Evolutionary conservation across 805 yeast species (phyloP).

Genomic region (Metschnikowia lunata): DNA sequence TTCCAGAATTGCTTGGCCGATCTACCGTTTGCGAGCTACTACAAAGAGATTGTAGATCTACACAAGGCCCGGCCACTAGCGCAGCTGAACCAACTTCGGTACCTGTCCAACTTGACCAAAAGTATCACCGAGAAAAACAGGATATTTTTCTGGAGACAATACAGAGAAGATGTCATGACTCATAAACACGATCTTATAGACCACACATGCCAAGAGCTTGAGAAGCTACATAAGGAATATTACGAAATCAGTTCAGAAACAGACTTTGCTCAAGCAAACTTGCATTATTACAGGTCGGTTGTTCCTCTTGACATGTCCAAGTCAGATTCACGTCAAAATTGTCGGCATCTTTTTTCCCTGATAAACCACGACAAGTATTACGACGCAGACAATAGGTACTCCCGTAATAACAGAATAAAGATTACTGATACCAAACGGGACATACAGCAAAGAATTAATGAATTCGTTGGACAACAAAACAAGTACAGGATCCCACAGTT

Average conservation of each 20-base stretch:
- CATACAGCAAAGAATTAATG: constrained; percentile 2
- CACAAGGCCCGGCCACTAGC: constrained; percentile 22
- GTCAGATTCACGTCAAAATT: constrained; percentile 11
- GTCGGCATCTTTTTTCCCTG: constrained; percentile 7
- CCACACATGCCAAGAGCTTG: constrained; percentile 25
- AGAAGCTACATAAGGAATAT: constrained; percentile 27
- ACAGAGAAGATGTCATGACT: constrained; percentile 21
- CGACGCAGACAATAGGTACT: constrained; percentile 21
- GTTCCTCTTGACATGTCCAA: constrained; percentile 13
- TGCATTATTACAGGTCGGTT: constrained; percentile 26
- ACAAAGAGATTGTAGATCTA: constrained; percentile 20
- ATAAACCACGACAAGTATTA: constrained; percentile 20
- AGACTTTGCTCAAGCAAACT: constrained; percentile 7
- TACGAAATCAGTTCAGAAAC: constrained; percentile 20
- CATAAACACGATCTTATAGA: constrained; percentile 24
- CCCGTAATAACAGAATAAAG: constrained; percentile 29
- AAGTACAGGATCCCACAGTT: constrained; percentile 15
- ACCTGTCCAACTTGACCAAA: constrained; percentile 25
- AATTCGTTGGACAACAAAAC: constrained; percentile 7
- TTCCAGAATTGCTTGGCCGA: constrained; percentile 15
- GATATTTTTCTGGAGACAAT: constrained; percentile 34
- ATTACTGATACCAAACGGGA: constrained; percentile 25
- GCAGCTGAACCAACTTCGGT: constrained; percentile 25
- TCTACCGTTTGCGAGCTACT: constrained; percentile 23
- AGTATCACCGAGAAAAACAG: constrained; percentile 21